Percentiles rank a stretch among this genome's conserved stretches.
phyloP scores from a whole-genome alignment of 2,329 filamentous ascomycete genomes.

The Aspergillus pseudonomiae region DNA sequence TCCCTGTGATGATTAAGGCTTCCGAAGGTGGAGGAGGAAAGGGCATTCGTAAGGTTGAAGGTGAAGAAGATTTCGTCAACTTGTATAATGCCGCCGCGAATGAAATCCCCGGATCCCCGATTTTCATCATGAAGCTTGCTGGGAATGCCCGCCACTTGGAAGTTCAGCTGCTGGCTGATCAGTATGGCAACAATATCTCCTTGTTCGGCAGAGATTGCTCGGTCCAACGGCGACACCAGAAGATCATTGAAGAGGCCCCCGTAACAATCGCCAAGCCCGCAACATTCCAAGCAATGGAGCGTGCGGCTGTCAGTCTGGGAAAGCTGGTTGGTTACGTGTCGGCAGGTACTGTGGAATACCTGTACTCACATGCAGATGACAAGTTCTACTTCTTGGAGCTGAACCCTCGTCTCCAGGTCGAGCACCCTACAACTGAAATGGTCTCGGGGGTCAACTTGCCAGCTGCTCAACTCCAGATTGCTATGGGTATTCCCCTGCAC shows the following conservation, averaged over 20 bases:
- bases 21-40: conserved; percentile 99
- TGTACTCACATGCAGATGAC: conserved; percentile 96
- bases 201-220: conserved; percentile 98
- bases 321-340: conserved; percentile 97
- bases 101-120: conserved; percentile 97
- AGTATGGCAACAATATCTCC: conserved; percentile 99
- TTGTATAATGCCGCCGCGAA: conserved; percentile 95
- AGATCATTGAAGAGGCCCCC: conserved; percentile 98
- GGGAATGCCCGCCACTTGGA: conserved; percentile 96
- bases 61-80: conserved; percentile 79
- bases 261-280: conserved; percentile 89
- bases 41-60: conserved; percentile 93
- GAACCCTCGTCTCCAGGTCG: conserved; percentile 98
- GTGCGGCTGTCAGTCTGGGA: conserved; percentile 90
- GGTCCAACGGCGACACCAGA: conserved; percentile 96
- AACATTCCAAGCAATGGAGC: conserved; percentile 96
- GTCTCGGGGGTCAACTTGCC: conserved; percentile 96
- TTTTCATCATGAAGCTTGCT: conserved; percentile 99
- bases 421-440: conserved; percentile 99
- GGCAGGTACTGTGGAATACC: conserved; percentile 96
- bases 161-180: conserved; percentile 94
- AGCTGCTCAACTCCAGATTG: conserved; percentile 95
- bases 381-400: conserved; percentile 99
- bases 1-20: conserved; percentile 99
- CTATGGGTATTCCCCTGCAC: conserved; percentile 96